Evolutionary conservation across 73 alveolate species (phyloP).

Genomic region (Diophrys appendiculata): DNA sequence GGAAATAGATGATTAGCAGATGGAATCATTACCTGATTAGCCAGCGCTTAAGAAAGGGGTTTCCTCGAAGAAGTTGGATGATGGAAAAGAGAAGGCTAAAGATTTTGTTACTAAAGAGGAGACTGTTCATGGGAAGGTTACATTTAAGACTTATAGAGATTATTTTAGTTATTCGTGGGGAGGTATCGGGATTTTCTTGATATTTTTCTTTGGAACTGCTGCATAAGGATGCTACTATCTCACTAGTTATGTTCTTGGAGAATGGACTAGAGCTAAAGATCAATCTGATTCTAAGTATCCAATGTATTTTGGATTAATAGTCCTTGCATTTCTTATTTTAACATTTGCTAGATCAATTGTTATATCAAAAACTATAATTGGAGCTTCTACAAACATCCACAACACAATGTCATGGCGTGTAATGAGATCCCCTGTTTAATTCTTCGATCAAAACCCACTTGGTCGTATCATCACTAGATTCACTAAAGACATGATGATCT

Average conservation of each 20-base stretch:
- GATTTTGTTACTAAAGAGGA: neutral
- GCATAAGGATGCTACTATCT: neutral
- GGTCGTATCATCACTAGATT: conserved; percentile 86
- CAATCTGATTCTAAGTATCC: neutral
- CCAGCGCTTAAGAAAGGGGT: no score
- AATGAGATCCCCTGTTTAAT: conserved; percentile 28
- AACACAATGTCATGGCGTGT: conserved; percentile 20
- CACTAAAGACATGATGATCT: conserved; percentile 62
- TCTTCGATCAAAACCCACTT: conserved; percentile 81
- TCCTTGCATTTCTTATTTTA: neutral
- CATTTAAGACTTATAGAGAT: neutral
- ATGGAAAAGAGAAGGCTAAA: no score
- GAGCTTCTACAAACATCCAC: conserved; percentile 1
- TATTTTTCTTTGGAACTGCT: no score
- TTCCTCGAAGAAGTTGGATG: no score
- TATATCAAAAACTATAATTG: neutral
- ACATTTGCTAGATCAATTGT: neutral
- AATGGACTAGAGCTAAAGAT: conserved; percentile 13
- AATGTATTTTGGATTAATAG: neutral
- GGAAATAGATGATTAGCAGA: no score
- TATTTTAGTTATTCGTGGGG: neutral
- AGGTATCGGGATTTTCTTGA: neutral
- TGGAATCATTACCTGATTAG: no score
- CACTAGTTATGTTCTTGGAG: neutral
- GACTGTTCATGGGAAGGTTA: neutral